Evolutionary conservation across 768 basidiomycete genomes (phyloP).

Genomic region (Podaxis rugospora): DNA sequence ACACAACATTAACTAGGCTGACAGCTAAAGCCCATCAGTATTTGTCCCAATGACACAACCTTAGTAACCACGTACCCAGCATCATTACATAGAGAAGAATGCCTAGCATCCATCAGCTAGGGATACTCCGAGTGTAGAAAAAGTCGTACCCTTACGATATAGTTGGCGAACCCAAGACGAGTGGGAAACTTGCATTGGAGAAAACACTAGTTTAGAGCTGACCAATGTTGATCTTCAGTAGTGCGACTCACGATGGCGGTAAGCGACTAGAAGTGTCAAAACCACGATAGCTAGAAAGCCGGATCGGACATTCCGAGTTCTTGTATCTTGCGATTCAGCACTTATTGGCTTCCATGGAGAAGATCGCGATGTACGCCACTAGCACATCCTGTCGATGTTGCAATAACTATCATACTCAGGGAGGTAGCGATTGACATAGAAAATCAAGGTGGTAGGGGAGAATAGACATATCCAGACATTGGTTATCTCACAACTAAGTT

Average conservation of each 20-base stretch:
- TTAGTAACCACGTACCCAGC: neutral
- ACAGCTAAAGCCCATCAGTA: neutral
- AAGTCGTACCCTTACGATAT: neutral
- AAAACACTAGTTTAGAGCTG: neutral
- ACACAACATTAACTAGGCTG: neutral
- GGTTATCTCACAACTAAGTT: neutral
- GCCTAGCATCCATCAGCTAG: neutral
- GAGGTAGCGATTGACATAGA: constrained; percentile 4
- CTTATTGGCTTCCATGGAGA: neutral
- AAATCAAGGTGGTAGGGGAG: neutral
- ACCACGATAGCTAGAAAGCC: neutral
- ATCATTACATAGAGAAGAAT: neutral
- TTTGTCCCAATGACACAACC: neutral
- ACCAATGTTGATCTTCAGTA: neutral
- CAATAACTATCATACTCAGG: neutral
- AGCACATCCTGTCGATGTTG: neutral
- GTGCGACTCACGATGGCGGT: neutral
- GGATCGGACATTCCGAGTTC: neutral
- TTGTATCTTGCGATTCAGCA: neutral
- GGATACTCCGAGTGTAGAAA: neutral
- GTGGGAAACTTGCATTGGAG: neutral
- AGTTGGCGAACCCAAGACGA: neutral
- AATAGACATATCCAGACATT: neutral
- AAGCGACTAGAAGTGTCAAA: neutral
- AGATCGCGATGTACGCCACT: neutral